phyloP scores from a whole-genome alignment of 495 filamentous ascomycete genomes.

The Venustampulla echinocandica region DNA sequence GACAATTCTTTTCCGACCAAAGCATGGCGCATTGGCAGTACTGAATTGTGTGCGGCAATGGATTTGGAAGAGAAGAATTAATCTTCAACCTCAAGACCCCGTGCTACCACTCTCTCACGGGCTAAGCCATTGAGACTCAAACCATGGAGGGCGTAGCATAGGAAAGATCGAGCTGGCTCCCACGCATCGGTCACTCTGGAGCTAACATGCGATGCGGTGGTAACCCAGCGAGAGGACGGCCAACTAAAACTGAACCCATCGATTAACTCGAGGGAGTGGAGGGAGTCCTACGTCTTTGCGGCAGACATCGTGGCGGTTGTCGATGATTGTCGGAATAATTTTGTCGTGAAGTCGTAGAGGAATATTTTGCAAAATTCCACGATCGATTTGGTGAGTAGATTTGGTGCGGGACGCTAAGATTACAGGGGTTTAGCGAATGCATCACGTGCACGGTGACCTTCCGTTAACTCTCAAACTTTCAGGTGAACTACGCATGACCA shows the following conservation, averaged over 20 bases:
- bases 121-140: conserved; percentile 37
- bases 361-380: conserved; percentile 1
- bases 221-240: conserved; percentile 68
- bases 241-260: conserved; percentile 54
- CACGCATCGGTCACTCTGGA: conserved; percentile 22
- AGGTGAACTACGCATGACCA: no score
- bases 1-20: conserved; percentile 25
- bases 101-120: conserved; percentile 43
- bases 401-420: conserved; percentile 6
- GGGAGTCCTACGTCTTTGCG: conserved; percentile 52
- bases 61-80: conserved; percentile 70
- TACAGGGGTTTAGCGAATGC: conserved; percentile 4
- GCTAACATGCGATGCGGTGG: conserved; percentile 37
- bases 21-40: conserved; percentile 30
- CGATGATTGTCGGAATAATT: conserved; percentile 27
- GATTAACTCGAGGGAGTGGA: conserved; percentile 34
- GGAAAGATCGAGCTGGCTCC: conserved; percentile 79
- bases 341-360: conserved; percentile 7
- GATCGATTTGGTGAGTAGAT: neutral
- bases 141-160: conserved; percentile 43
- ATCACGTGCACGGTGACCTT: conserved; percentile 6
- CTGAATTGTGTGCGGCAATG: conserved; percentile 49
- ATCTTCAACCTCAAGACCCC: conserved; percentile 78
- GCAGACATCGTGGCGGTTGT: conserved; percentile 44
- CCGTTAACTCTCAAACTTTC: no score